phyloP scores from a whole-genome alignment of 2,329 filamentous ascomycete species.

The Calonectria honghensis region DNA sequence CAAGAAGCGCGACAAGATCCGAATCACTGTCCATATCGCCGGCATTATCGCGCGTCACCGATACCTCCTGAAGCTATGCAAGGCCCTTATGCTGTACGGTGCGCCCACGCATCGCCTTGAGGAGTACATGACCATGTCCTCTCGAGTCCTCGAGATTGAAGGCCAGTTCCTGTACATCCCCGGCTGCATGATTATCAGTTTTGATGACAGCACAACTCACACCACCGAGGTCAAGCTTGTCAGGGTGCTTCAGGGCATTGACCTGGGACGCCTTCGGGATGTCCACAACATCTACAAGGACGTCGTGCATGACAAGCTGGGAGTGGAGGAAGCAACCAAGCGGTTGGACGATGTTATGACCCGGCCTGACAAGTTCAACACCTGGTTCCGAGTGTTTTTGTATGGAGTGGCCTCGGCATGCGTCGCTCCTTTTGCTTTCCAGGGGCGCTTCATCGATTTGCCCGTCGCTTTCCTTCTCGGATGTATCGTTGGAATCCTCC shows the following conservation, averaged over 20 bases:
- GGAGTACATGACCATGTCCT: constrained; percentile 93
- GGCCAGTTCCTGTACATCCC: constrained; percentile 93
- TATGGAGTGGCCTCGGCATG: constrained; percentile 85
- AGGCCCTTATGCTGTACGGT: constrained; percentile 91
- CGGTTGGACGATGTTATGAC: constrained; percentile 74
- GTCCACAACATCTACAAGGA: constrained; percentile 87
- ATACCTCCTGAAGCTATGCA: constrained; percentile 89
- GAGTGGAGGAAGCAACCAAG: constrained; percentile 81
- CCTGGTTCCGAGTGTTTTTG: constrained; percentile 76
- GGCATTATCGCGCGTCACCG: constrained; percentile 85
- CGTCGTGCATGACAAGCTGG: constrained; percentile 85
- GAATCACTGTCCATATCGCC: constrained; percentile 76
- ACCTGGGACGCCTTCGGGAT: constrained; percentile 84
- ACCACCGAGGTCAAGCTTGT: constrained; percentile 89
- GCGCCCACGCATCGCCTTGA: constrained; percentile 94
- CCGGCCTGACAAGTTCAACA: constrained; percentile 67
- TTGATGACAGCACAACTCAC: constrained; percentile 83
- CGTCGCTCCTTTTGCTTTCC: constrained; percentile 88
- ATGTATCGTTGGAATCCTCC: constrained; percentile 82
- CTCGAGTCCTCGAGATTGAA: constrained; percentile 91
- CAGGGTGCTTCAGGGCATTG: constrained; percentile 79
- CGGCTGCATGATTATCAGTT: constrained; percentile 95
- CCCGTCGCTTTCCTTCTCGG: constrained; percentile 86
- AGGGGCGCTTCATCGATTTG: constrained; percentile 84
- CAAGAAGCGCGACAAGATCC: constrained; percentile 61